Evolutionary conservation across 345 rosid genomes (phyloP), one percentile per base, ranked within the genome.

Genomic region (Odontarrhena argentea): DNA sequence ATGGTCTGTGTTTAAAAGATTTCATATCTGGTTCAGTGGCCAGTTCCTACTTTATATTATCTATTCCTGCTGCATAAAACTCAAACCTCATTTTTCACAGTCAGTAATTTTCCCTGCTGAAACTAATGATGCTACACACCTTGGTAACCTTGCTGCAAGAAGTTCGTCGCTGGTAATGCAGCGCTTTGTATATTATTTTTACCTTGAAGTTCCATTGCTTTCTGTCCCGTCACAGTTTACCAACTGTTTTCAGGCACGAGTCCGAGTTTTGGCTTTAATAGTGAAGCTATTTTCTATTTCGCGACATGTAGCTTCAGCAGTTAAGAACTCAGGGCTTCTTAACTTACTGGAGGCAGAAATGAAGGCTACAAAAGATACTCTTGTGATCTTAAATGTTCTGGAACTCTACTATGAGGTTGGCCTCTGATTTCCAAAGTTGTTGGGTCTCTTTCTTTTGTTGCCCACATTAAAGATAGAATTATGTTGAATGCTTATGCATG

Each of bases 231-330:
- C 11, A 58, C 57, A 9, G 2, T 61, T 14, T 22, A 32, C 25
- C 6, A 53, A 67, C 59, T 74, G 9, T 55, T 60, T 81, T 68
- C 87, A 93, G 98, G 98, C 81, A 60, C 96, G 86, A 63, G 86
- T 82, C 5, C 92, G 92, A 44, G 79, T 90, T 54, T 73, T 88
- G 47, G 80, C 97, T 53, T 76, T 93, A 84, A 76, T 93, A 63
- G 97, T 93, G 89, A 88, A 86, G 84, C 79, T 93, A 60, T 93
- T 93, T 74, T 84, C 96, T 63, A 62, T 85, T 70, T 93, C 98
- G 72, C 69, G 73, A 50, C 38, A 75, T 64, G 81, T 90, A 67
- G 97, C 98, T 68, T 86, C 87, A 62, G 79, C 57, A 30, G 61
- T 93, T 56, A 66, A 77, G 77, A 79, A 77, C 48, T 83, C 85